Percentiles rank a stretch among this genome's conserved stretches.
Evolutionary conservation across 169 alveolate species (phyloP).

Genomic region (Theileria luwenshuni): DNA sequence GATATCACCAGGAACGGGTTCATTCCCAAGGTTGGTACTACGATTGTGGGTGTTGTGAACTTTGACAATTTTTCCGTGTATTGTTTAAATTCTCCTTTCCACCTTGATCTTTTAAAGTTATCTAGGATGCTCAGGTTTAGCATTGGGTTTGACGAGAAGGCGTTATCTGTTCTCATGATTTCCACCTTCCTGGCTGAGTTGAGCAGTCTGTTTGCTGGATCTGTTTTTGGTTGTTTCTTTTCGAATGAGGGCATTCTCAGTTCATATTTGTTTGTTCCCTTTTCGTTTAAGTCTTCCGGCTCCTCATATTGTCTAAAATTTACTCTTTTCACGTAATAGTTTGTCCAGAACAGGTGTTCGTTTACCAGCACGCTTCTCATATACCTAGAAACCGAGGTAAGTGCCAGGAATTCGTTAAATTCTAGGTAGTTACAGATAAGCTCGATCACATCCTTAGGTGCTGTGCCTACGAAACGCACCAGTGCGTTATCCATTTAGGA

Average conservation of each 20-base stretch:
- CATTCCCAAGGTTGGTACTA: not conserved
- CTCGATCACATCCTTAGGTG: conserved; percentile 25
- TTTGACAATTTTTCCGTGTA: conserved; percentile 6
- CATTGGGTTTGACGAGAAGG: conserved; percentile 28
- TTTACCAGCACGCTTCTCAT: conserved; percentile 29
- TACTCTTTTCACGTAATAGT: conserved; percentile 18
- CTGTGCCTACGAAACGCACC: conserved; percentile 14
- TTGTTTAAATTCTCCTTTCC: conserved; percentile 32
- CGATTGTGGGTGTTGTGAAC: not conserved
- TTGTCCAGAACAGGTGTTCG: conserved; percentile 23
- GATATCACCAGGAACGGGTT: conserved; percentile 22
- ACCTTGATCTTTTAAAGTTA: conserved; percentile 15
- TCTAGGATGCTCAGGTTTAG: conserved; percentile 31
- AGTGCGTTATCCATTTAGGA: conserved; percentile 29
- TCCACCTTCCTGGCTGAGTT: conserved; percentile 31
- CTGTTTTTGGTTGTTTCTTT: not conserved
- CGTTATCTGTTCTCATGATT: conserved; percentile 12
- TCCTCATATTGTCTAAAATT: conserved; percentile 11
- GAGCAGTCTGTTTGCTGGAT: conserved; percentile 18
- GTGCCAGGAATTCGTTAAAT: conserved; percentile 45
- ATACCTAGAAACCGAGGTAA: conserved; percentile 26
- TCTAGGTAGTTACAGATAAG: conserved; percentile 38
- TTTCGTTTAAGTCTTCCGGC: not conserved
- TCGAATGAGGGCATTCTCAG: conserved; percentile 26
- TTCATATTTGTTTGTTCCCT: conserved; percentile 17